Percentiles rank a stretch among this genome's conserved stretches.
phyloP scores from a whole-genome alignment of 495 filamentous ascomycete species.

The Platismatia glauca region DNA sequence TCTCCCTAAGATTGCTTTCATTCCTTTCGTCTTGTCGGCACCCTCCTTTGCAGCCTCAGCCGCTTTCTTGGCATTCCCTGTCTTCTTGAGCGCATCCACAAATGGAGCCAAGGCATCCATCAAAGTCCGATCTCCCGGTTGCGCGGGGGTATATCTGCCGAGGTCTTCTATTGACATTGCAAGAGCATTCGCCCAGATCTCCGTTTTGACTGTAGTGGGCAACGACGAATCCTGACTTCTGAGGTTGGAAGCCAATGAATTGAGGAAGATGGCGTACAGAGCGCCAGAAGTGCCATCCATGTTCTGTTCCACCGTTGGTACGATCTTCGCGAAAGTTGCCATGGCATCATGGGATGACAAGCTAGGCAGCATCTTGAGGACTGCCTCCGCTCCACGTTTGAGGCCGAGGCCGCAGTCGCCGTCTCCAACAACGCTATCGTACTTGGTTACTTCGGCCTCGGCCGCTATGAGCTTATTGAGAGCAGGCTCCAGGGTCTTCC shows the following conservation, averaged over 20 bases:
- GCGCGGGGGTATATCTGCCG: slow-evolving; percentile 79
- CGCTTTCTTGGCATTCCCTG: slow-evolving; percentile 56
- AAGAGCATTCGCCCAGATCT: slow-evolving; percentile 69
- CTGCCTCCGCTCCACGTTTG: slow-evolving; percentile 81
- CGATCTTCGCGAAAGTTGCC: slow-evolving; percentile 62
- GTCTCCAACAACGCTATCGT: slow-evolving; percentile 88
- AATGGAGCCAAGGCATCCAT: slow-evolving; percentile 88
- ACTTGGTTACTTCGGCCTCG: slow-evolving; percentile 78
- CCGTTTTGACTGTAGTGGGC: slow-evolving; percentile 38
- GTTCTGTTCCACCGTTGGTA: slow-evolving; percentile 70
- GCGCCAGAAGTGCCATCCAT: slow-evolving; percentile 98
- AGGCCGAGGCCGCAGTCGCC: slow-evolving; percentile 91
- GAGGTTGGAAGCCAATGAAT: slow-evolving; percentile 71
- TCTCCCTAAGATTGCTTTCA: slow-evolving; percentile 81
- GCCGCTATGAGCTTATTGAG: slow-evolving; percentile 63
- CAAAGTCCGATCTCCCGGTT: slow-evolving; percentile 80
- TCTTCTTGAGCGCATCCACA: slow-evolving; percentile 55
- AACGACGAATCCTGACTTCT: slow-evolving; percentile 44
- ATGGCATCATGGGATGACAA: slow-evolving; percentile 59
- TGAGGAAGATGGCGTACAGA: slow-evolving; percentile 92
- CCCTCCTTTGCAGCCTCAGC: slow-evolving; percentile 66
- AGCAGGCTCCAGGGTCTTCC: slow-evolving; percentile 53
- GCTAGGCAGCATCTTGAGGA: slow-evolving; percentile 55
- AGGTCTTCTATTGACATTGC: slow-evolving; percentile 60
- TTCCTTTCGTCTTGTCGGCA: slow-evolving; percentile 76